phyloP scores from a whole-genome alignment of 164 flowering plant genomes.

The Magnolia kwangsiensis region DNA sequence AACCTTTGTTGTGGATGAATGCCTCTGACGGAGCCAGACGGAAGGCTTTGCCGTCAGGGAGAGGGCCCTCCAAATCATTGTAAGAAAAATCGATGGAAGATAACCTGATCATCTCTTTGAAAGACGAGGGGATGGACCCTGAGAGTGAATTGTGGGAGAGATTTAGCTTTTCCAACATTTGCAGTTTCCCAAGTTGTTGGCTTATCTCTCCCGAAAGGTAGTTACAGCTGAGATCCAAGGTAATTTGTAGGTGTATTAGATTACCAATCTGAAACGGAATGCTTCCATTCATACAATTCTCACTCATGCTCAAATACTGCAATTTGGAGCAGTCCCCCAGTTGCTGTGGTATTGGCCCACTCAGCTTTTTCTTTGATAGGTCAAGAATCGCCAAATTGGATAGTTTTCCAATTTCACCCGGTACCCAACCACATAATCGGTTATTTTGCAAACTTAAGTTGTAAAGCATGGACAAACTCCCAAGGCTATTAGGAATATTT shows the following conservation, averaged over 20 bases:
- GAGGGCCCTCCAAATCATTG: constrained; percentile 42
- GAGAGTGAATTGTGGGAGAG: constrained; percentile 51
- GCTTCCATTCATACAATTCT: constrained; percentile 32
- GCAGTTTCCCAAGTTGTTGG: constrained; percentile 30
- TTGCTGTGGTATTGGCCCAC: constrained; percentile 23
- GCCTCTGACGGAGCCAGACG: not conserved
- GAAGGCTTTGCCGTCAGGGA: constrained; percentile 11
- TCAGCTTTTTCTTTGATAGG: constrained; percentile 25
- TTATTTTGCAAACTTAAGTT: constrained; percentile 33
- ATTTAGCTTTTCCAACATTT: constrained; percentile 35
- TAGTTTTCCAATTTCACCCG: constrained; percentile 22
- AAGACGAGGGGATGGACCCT: constrained; percentile 39
- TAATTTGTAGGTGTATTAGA: constrained; percentile 16
- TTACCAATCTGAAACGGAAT: constrained; percentile 37
- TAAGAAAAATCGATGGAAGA: constrained; percentile 40
- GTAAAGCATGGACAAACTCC: constrained; percentile 13
- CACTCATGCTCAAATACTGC: constrained; percentile 32
- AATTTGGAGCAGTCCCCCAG: constrained; percentile 24
- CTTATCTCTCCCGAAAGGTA: constrained; percentile 47
- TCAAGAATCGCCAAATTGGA: constrained; percentile 7
- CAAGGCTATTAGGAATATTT: constrained; percentile 37
- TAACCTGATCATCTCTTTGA: constrained; percentile 26
- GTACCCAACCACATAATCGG: constrained; percentile 31
- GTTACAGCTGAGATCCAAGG: constrained; percentile 56
- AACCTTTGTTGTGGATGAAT: constrained; percentile 22